phyloP scores from a whole-genome alignment of 2,329 filamentous ascomycete species.

The Daldinia sp. region DNA sequence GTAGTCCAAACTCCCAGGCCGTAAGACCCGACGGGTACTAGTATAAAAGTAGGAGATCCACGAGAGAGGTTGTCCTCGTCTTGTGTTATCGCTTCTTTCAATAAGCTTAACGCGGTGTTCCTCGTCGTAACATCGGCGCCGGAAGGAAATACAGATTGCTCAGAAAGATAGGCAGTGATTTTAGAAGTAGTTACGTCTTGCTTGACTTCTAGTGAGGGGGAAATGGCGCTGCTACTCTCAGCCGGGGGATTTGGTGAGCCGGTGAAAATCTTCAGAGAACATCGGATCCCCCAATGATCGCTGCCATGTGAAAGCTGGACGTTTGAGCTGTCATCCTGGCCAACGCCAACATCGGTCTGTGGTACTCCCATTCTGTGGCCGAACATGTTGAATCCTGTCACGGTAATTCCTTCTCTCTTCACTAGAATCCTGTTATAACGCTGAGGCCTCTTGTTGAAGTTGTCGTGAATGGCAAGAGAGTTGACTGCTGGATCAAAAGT shows the following conservation, averaged over 20 bases:
- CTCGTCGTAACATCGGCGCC: slow-evolving; percentile 53
- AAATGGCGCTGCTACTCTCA: slow-evolving; percentile 36
- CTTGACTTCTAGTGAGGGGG: slow-evolving; percentile 47
- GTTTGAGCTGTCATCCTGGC: slow-evolving; percentile 7
- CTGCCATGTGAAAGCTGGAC: slow-evolving; percentile 51
- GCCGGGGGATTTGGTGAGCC: slow-evolving; percentile 18
- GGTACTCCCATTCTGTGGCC: slow-evolving; percentile 52
- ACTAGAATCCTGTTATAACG: slow-evolving; percentile 71
- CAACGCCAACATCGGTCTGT: not conserved
- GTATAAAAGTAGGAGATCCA: slow-evolving; percentile 53
- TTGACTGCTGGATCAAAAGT: slow-evolving; percentile 71
- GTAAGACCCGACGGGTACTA: slow-evolving; percentile 72
- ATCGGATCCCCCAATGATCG: slow-evolving; percentile 67
- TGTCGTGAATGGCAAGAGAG: slow-evolving; percentile 59
- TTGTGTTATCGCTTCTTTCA: slow-evolving; percentile 55
- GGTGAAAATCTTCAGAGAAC: slow-evolving; percentile 48
- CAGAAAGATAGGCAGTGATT: slow-evolving; percentile 51
- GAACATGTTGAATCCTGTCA: slow-evolving; percentile 65
- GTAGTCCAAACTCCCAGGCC: slow-evolving; percentile 68
- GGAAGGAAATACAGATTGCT: slow-evolving; percentile 56
- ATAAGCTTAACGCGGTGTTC: slow-evolving; percentile 54
- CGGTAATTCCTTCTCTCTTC: slow-evolving; percentile 52
- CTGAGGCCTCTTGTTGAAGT: slow-evolving; percentile 64
- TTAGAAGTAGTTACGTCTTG: slow-evolving; percentile 48
- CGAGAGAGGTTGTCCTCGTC: slow-evolving; percentile 34